phyloP scores from a whole-genome alignment of 495 filamentous ascomycete genomes.

The Talaromyces nanjingensis region DNA sequence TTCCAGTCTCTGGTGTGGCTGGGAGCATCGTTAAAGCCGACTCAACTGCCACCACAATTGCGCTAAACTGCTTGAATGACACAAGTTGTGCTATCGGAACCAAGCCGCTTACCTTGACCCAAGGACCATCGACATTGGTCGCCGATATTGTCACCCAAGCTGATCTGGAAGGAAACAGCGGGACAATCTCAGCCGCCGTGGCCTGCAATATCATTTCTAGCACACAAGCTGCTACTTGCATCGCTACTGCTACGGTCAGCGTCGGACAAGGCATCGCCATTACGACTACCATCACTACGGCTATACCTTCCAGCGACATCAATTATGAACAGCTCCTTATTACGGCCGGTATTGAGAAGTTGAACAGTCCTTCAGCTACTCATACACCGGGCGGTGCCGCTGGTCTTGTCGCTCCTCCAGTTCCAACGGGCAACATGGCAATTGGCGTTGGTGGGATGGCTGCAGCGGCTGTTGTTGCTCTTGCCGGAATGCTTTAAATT shows the following conservation, averaged over 20 bases:
- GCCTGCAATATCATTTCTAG: slow-evolving; percentile 15
- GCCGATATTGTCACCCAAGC: slow-evolving; percentile 12
- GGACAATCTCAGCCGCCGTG: slow-evolving; percentile 5
- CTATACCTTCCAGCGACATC: slow-evolving; percentile 6
- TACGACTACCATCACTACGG: neutral
- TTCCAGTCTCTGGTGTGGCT: slow-evolving; percentile 2
- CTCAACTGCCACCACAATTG: slow-evolving; percentile 10
- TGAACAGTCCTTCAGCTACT: slow-evolving; percentile 10
- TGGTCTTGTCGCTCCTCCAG: neutral
- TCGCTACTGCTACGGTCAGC: slow-evolving; percentile 1
- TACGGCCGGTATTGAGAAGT: slow-evolving; percentile 25
- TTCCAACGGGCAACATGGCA: neutral
- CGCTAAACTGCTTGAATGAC: slow-evolving; percentile 6
- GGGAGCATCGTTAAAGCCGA: slow-evolving; percentile 14
- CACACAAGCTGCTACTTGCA: slow-evolving; percentile 12
- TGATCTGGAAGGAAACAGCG: neutral
- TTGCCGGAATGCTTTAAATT: neutral
- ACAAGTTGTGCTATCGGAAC: neutral
- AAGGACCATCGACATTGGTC: slow-evolving; percentile 15
- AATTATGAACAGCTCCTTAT: slow-evolving; percentile 19
- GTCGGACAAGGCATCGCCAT: neutral
- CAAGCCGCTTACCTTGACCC: slow-evolving; percentile 3
- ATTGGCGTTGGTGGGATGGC: slow-evolving; percentile 6
- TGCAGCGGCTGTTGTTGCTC: slow-evolving; percentile 10
- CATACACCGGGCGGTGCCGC: slow-evolving; percentile 6